A percentile compares a stretch with the other conserved stretches of the same genome.
These are phyloP conservation scores for Stylonectria norvegica DNA, from an alignment of 2,329 filamentous ascomycete species.

Conservation along the genomic window DNA sequence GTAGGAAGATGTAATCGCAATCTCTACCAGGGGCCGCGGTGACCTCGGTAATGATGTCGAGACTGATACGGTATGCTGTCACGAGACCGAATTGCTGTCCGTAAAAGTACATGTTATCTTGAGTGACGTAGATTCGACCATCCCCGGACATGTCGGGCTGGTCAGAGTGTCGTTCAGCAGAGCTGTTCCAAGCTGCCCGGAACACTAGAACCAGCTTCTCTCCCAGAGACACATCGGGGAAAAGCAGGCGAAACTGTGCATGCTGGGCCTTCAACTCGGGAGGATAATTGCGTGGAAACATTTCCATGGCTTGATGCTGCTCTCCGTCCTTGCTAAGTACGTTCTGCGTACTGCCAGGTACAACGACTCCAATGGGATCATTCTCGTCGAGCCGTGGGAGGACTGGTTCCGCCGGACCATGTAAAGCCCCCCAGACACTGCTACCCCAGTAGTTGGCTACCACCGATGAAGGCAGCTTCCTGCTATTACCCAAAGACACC, in stretches of 20 bases:
- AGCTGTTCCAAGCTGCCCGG: slow-evolving; percentile 75
- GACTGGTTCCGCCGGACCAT: slow-evolving; percentile 28
- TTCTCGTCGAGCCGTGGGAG: slow-evolving; percentile 35
- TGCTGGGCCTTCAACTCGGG: slow-evolving; percentile 80
- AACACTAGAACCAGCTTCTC: slow-evolving; percentile 91
- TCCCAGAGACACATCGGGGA: slow-evolving; percentile 71
- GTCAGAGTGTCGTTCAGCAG: slow-evolving; percentile 39
- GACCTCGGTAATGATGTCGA: slow-evolving; percentile 80
- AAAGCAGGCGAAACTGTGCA: slow-evolving; percentile 87
- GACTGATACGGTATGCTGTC: slow-evolving; percentile 71
- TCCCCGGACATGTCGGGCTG: slow-evolving; percentile 52
- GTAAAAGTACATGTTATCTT: slow-evolving; percentile 90
- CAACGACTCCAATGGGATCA: slow-evolving; percentile 41
- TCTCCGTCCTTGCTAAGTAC: slow-evolving; percentile 29
- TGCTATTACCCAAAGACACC: slow-evolving; percentile 62
- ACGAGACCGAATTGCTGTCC: slow-evolving; percentile 91
- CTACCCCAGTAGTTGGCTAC: slow-evolving; percentile 95
- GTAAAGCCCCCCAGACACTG: slow-evolving; percentile 61
- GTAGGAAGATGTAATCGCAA: slow-evolving; percentile 88
- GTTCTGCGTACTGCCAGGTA: slow-evolving; percentile 30
- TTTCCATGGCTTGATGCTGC: slow-evolving; percentile 42
- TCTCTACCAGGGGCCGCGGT: slow-evolving; percentile 86
- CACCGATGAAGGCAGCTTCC: slow-evolving; percentile 76
- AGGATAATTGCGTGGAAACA: slow-evolving; percentile 75
- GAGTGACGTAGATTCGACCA: slow-evolving; percentile 82